Evolutionary conservation across 192 early-diverging fungal genomes (phyloP).

Genomic region (Coemansia sp.): DNA sequence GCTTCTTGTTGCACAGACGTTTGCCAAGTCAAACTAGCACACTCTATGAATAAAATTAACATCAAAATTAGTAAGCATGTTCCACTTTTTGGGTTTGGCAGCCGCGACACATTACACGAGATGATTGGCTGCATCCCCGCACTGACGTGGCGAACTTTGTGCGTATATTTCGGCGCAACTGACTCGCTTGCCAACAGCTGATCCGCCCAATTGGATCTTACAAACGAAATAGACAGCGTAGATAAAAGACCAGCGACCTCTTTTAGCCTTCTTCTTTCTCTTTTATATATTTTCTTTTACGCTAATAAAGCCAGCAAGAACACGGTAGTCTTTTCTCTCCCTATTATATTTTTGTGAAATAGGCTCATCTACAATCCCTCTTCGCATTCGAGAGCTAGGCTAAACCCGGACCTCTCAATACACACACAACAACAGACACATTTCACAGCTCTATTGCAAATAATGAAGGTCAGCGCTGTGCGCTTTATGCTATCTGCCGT

Average conservation of each 20-base stretch:
- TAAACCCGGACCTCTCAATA: conserved; percentile 4
- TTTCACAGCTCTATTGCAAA: not conserved
- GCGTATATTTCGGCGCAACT: too few relatives aligned
- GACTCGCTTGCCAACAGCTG: not conserved
- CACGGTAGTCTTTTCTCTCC: not conserved
- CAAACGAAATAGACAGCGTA: not conserved
- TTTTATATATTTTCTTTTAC: not conserved
- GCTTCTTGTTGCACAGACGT: conserved; percentile 91
- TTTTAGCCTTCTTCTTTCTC: not conserved
- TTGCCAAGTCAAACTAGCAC: conserved; percentile 62
- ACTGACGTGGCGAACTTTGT: conserved; percentile 30
- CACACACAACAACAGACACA: not conserved
- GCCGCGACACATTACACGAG: not conserved
- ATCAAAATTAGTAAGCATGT: not conserved
- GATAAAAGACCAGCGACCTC: not conserved
- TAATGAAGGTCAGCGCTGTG: conserved; percentile 36
- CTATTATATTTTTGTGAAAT: not conserved
- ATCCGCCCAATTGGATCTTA: not conserved
- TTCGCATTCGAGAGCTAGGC: not conserved
- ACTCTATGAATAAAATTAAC: not conserved
- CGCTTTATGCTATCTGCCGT: conserved; percentile 48
- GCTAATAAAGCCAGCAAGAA: not conserved
- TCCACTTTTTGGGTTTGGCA: not conserved
- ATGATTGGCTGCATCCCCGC: conserved; percentile 23
- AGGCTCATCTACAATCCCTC: not conserved